Percentiles rank a stretch among this genome's conserved stretches.
Evolutionary conservation across 306 rosid species (phyloP).

Genomic region (Mucuna pruriens): DNA sequence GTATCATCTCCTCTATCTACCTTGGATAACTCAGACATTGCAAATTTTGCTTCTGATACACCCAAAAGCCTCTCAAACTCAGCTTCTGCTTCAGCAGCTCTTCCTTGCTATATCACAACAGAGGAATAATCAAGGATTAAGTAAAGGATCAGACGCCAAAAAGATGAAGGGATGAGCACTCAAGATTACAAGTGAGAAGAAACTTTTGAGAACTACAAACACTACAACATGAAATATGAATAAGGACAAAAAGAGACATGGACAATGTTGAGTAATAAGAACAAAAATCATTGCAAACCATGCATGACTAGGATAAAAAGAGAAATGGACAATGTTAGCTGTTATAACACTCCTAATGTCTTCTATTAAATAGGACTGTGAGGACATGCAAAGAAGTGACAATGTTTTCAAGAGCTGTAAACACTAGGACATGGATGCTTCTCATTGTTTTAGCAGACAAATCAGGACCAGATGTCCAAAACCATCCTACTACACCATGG

Average conservation of each 20-base stretch:
- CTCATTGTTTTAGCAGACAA: constrained; percentile 13
- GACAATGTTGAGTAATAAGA: constrained; percentile 5
- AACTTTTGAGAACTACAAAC: constrained; percentile 26
- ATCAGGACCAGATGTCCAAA: neutral
- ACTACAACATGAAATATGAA: neutral
- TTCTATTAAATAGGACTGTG: neutral
- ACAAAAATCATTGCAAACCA: neutral
- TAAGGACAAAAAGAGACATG: too few relatives aligned
- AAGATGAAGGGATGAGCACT: constrained; percentile 10
- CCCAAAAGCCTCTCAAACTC: constrained; percentile 91
- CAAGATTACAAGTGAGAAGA: constrained; percentile 8
- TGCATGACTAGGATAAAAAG: neutral
- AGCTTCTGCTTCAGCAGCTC: constrained; percentile 81
- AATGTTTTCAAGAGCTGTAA: constrained; percentile 24
- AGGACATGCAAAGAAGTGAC: neutral
- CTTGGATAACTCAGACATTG: constrained; percentile 81
- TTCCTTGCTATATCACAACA: constrained; percentile 77
- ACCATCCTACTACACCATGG: neutral
- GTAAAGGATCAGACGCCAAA: constrained; percentile 2
- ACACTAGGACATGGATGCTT: neutral
- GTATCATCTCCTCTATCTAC: constrained; percentile 78
- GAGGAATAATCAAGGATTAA: constrained; percentile 16
- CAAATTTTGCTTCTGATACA: constrained; percentile 79
- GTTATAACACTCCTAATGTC: constrained; percentile 3
- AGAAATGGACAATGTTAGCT: neutral